Conservation (phyloP, 2,329 filamentous ascomycete species). For the Colletotrichum tamarilloi region DNA sequence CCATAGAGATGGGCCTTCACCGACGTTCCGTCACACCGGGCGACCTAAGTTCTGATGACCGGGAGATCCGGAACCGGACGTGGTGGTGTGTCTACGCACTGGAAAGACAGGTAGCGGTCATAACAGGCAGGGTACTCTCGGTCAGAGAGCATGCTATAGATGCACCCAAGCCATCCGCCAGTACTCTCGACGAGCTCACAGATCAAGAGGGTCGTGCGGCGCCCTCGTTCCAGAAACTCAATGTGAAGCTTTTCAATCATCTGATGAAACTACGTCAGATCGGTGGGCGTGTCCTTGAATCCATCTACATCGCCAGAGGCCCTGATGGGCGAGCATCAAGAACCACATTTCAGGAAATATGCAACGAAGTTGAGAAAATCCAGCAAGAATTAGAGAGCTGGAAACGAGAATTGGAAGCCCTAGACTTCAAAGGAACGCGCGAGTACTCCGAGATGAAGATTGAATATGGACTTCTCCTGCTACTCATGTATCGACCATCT, state of each 20-base stretch:
- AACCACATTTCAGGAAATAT: slow-evolving; percentile 40
- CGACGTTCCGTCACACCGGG: slow-evolving; percentile 38
- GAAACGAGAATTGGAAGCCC: slow-evolving; percentile 34
- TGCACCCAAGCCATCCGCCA: slow-evolving; percentile 33
- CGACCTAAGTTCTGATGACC: slow-evolving; percentile 36
- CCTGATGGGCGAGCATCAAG: slow-evolving; percentile 37
- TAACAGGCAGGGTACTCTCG: slow-evolving; percentile 40
- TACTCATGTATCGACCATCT: slow-evolving; percentile 38
- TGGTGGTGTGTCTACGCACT: slow-evolving; percentile 41
- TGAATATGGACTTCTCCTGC: slow-evolving; percentile 39
- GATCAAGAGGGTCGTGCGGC: slow-evolving; percentile 26
- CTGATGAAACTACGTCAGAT: slow-evolving; percentile 37
- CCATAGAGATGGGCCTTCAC: slow-evolving; percentile 40
- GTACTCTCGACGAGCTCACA: slow-evolving; percentile 34
- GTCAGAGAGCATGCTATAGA: slow-evolving; percentile 40
- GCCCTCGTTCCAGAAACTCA: slow-evolving; percentile 33
- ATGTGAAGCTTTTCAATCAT: slow-evolving; percentile 27
- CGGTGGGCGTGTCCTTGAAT: slow-evolving; percentile 40
- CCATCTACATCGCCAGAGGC: slow-evolving; percentile 40
- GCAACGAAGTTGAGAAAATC: slow-evolving; percentile 34
- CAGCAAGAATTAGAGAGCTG: slow-evolving; percentile 37
- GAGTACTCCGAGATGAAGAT: slow-evolving; percentile 41
- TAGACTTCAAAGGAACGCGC: slow-evolving; percentile 37
- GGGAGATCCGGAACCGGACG: slow-evolving; percentile 38
- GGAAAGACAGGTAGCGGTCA: slow-evolving; percentile 39